Base-by-base conservation (phyloP, 2,329 filamentous ascomycete genomes). In the Cladosporium velox region DNA sequence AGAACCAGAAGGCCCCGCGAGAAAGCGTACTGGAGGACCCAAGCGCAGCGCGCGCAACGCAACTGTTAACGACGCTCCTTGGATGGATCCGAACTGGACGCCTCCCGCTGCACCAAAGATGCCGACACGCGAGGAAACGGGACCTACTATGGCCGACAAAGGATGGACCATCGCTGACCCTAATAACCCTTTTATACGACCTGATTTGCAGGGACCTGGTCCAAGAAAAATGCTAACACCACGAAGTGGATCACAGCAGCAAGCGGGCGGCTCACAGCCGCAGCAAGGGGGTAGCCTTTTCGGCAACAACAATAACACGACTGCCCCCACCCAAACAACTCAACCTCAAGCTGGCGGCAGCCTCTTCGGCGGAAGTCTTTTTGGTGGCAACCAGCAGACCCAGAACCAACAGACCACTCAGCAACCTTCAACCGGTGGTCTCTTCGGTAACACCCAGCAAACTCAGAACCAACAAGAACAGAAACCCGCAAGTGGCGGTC, bases 361-460 rank as follows among this genome's bases (percentile, higher is more conserved):
- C 66, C 59, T 74, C 4, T 75, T 75, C 58, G 70, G 71, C 24
- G 72, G 71, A 49, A 66, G 72, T 24, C 70, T 76, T 44, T 77
- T 77, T 67, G 74, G 74, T 66, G 70, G 54, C 49, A 54, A 41
- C 32, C 60, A 58, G 21, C 21, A 28, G 34, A 35, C 55, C 14
- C 55, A 58, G 32, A 34, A 30, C 30, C 54, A 62, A 38, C n/a
- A 35, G 18, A 63, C 30, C 34, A 34, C 60, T 11, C 60, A 54
- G 34, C 60, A 63, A 55, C 47, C 60, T 38, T 63, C 60, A 6
- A 66, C 61, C 49, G 67, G 72, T 30, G 69, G 76, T 32, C 72
- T 80, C 12, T 80, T 80, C 69, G 77, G 77, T 57, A 75, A 72
- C 66, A 69, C 76, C 68, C 59, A 64, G 76, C 52, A 55, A 14